These are phyloP conservation scores for Eimeria brunetti DNA, from an alignment of 169 alveolate species.

Conservation along the genomic window DNA sequence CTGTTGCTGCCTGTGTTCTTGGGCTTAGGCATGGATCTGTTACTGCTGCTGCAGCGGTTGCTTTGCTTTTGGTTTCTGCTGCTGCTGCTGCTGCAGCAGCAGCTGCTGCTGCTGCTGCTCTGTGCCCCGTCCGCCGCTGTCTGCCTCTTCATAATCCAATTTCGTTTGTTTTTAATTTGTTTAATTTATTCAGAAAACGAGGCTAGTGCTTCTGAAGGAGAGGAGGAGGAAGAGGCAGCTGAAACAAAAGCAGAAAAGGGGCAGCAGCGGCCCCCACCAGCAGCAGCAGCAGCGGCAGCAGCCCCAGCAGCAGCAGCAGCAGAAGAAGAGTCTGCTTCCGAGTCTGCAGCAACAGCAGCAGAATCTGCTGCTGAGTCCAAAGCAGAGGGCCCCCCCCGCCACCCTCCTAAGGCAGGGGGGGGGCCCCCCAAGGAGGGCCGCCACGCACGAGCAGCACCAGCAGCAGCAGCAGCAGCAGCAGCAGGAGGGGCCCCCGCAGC, in stretches of 20 bases:
- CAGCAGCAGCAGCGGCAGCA: too few relatives aligned
- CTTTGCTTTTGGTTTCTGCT: background rate
- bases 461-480: too few relatives aligned
- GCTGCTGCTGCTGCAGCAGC: background rate
- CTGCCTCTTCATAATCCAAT: background rate
- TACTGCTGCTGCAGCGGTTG: background rate
- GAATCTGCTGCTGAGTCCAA: background rate
- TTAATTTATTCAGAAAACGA: background rate
- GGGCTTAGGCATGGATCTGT: background rate
- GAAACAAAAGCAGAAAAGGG: background rate
- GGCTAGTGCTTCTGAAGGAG: background rate
- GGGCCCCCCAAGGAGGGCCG: background rate
- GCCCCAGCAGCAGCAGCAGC: too few relatives aligned
- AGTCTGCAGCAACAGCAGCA: constrained; percentile 1
- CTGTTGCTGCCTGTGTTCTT: background rate
- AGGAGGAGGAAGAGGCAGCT: background rate
- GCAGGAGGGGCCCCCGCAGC: constrained; percentile 4
- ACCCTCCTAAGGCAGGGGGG: background rate
- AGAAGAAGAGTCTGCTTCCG: too few relatives aligned
- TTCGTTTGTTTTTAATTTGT: background rate
- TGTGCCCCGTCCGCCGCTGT: background rate
- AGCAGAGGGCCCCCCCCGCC: background rate
- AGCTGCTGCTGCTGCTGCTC: background rate
- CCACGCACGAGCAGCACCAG: too few relatives aligned
- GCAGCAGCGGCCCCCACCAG: background rate